Percentiles rank a stretch among this genome's conserved stretches.
Evolutionary conservation across 495 filamentous ascomycete genomes (phyloP).

Genomic region (Astrocystis sublimbata): DNA sequence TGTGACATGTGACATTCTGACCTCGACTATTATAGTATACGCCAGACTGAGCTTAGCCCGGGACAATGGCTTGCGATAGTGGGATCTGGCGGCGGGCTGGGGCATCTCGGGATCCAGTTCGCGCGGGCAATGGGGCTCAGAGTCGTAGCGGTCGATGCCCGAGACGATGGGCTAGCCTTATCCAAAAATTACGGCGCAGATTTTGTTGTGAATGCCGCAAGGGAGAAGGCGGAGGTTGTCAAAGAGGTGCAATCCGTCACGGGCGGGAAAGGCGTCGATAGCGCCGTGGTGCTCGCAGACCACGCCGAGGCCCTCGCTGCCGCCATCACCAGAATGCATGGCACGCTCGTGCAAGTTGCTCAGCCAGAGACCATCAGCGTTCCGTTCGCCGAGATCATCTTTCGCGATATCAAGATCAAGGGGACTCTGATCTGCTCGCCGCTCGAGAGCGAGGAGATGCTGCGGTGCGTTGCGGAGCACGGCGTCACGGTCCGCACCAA

Average conservation of each 20-base stretch:
- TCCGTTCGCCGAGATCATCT: constrained; percentile 55
- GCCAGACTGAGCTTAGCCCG: constrained; percentile 42
- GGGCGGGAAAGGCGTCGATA: constrained; percentile 44
- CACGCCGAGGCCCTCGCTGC: constrained; percentile 53
- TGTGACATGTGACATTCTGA: background rate
- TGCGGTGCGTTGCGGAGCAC: constrained; percentile 52
- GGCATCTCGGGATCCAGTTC: constrained; percentile 54
- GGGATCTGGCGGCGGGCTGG: constrained; percentile 60
- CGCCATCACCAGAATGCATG: constrained; percentile 57
- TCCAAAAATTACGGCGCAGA: constrained; percentile 48
- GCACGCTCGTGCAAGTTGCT: constrained; percentile 55
- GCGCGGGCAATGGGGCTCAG: constrained; percentile 42
- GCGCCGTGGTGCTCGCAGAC: constrained; percentile 46
- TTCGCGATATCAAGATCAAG: constrained; percentile 54
- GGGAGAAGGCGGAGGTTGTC: constrained; percentile 42
- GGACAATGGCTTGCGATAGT: constrained; percentile 55
- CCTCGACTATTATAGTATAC: constrained; percentile 21
- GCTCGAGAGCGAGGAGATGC: constrained; percentile 51
- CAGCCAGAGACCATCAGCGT: constrained; percentile 50
- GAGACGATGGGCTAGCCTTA: constrained; percentile 54
- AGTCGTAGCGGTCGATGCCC: constrained; percentile 57
- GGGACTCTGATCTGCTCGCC: constrained; percentile 51
- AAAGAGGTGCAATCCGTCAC: constrained; percentile 49
- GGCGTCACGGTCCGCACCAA: constrained; percentile 53
- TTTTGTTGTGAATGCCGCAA: constrained; percentile 52